A percentile compares a stretch with the other conserved stretches of the same genome.
Conservation (phyloP, 805 yeast genomes). For the Ogataea trehaloabstinens region DNA sequence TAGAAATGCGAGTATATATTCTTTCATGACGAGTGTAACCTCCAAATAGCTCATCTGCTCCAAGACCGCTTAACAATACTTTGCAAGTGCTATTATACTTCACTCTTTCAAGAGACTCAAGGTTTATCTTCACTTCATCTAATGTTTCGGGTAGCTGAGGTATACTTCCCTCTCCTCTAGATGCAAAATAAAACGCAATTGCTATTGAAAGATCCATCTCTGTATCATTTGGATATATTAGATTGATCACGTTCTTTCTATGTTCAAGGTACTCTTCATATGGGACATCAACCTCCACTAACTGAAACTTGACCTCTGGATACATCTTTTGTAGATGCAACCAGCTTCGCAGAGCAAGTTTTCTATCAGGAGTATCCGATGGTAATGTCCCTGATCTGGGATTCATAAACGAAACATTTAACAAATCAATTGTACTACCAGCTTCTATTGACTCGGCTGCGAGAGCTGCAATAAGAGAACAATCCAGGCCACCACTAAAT, state of each 20-base stretch:
- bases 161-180: conserved; percentile 49
- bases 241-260: conserved; percentile 49
- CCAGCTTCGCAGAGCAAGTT: conserved; percentile 67
- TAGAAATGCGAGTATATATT: conserved; percentile 36
- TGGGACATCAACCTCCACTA: conserved; percentile 72
- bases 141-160: conserved; percentile 1
- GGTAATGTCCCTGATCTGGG: conserved; percentile 67
- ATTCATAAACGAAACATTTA: conserved; percentile 91
- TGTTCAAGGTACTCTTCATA: conserved; percentile 60
- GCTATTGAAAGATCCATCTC: conserved; percentile 97
- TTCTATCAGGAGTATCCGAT: conserved; percentile 80
- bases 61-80: conserved; percentile 86
- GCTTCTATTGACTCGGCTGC: conserved; percentile 33
- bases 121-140: conserved; percentile 15
- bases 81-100: conserved; percentile 52
- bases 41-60: conserved; percentile 96
- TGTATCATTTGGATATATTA: conserved; percentile 82
- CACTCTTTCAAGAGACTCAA: conserved; percentile 9
- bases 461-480: conserved; percentile 72
- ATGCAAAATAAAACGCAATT: conserved; percentile 90
- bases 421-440: conserved; percentile 57
- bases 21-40: conserved; percentile 87
- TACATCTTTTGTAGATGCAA: conserved; percentile 43
- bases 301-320: conserved; percentile 40
- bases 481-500: conserved; percentile 95